Conservation (phyloP, 768 basidiomycete species). For the Lactarius quietus region DNA sequence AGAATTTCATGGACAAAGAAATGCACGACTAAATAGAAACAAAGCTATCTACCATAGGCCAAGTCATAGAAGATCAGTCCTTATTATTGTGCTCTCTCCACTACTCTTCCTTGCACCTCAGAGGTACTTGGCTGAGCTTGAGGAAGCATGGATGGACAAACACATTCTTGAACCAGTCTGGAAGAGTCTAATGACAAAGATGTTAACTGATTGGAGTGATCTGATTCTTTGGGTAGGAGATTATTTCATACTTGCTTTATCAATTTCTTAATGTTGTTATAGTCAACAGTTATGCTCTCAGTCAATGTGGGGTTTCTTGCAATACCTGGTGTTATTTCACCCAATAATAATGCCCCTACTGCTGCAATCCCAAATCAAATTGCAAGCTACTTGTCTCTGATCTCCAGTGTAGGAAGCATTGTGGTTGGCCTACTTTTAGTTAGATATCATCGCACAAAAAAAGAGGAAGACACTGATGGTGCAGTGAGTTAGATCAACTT, state of each 20-base stretch:
- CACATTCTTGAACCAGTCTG: not conserved
- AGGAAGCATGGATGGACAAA: not conserved
- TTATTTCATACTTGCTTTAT: not conserved
- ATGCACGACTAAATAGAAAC: not conserved
- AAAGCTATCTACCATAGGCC: not conserved
- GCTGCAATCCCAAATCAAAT: constrained; percentile 43
- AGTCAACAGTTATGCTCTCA: constrained; percentile 35
- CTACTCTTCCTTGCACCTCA: not conserved
- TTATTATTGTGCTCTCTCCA: not conserved
- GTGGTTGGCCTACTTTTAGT: constrained; percentile 45
- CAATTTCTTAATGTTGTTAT: not conserved
- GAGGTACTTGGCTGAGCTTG: not conserved
- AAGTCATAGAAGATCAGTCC: not conserved
- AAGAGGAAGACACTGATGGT: constrained; percentile 31
- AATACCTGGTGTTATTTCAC: constrained; percentile 29
- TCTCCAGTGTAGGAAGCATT: constrained; percentile 45
- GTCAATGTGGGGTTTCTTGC: constrained; percentile 36
- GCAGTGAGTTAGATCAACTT: not conserved
- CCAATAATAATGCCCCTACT: too few relatives aligned
- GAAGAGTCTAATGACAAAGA: constrained; percentile 1
- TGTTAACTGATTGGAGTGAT: not conserved
- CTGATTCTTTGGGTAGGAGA: constrained; percentile 2
- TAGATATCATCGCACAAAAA: constrained; percentile 39
- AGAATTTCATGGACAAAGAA: not conserved
- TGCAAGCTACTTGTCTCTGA: constrained; percentile 46